Base-by-base conservation (phyloP, 78 protist genomes). In the Chrysochromulina parva region DNA sequence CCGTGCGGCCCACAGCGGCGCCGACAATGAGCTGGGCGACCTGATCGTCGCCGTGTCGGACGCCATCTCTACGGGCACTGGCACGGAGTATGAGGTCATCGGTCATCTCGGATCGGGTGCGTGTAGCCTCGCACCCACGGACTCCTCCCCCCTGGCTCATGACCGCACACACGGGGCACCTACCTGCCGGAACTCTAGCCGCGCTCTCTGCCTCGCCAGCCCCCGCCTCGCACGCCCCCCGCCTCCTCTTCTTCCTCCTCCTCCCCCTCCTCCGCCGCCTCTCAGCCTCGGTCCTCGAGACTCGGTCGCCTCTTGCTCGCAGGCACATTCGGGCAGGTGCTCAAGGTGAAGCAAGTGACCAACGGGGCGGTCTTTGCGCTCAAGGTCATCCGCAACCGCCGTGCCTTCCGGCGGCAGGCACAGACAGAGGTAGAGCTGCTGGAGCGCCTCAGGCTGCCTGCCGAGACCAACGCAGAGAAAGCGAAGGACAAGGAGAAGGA, bases 361-460 rank as follows among this genome's bases (percentile, higher is more conserved):
- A 38, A 71, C 80, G 17, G 28, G 38, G 38, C 38, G 52, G 47
- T 9, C 13, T 38, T 91, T 10, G 99, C 99, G 6, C 74, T 98
- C 88, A 98, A 98, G 95, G 59, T 98, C 66, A 96, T 98, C 92
- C 66, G 98, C 91, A 95, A 97, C 96, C 97, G 97, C 94, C 93
- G 90, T 90, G 85, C 97, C 48, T 98, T 97, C 90, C 95, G 97
- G 89, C 90, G 93, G 54, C 99, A 99, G 91, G 99, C 99, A 14
- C 80, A 96, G 65, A 90, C 97, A 6, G 99, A 99, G 74, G 98
- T 97, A 13, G 81, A 92, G 88, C 81, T 99, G 13, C 96, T 99
- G 20, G 94, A 97, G 54, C 94, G 82, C 54, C 22, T 95, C 20
- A 2, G 66, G 71, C 28, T 65, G 71, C 71, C 28, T 6, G n/a